Percentiles rank a stretch among this genome's conserved stretches.
Conservation (phyloP, 2,329 filamentous ascomycete species). For the Penicillium occitanis region DNA sequence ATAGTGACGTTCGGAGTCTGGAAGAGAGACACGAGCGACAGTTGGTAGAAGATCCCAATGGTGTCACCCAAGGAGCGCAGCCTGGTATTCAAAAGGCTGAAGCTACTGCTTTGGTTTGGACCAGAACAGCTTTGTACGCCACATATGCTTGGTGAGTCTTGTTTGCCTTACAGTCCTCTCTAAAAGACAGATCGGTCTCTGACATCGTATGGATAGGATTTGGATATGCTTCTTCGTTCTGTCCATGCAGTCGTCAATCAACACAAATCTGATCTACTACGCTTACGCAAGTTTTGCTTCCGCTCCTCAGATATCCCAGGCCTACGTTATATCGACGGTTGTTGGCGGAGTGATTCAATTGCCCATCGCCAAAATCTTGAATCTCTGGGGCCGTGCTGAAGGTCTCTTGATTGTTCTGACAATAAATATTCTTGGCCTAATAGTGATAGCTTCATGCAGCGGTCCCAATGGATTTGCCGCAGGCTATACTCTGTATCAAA, state of each 20-base stretch:
- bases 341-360: slow-evolving; percentile 60
- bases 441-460: slow-evolving; percentile 62
- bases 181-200: not conserved
- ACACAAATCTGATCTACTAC: slow-evolving; percentile 47
- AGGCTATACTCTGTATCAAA: slow-evolving; percentile 61
- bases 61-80: slow-evolving; percentile 29
- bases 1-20: slow-evolving; percentile 25
- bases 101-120: slow-evolving; percentile 44
- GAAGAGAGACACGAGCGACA: slow-evolving; percentile 32
- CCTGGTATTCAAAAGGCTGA: slow-evolving; percentile 44
- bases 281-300: slow-evolving; percentile 53
- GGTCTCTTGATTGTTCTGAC: slow-evolving; percentile 54
- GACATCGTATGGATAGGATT: slow-evolving; percentile 34
- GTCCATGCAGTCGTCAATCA: slow-evolving; percentile 44
- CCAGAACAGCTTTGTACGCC: slow-evolving; percentile 34
- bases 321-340: slow-evolving; percentile 56
- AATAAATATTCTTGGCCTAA: slow-evolving; percentile 51
- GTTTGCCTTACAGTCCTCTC: not conserved
- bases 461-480: slow-evolving; percentile 63
- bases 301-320: slow-evolving; percentile 54
- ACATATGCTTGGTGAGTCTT: slow-evolving; percentile 35
- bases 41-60: slow-evolving; percentile 25
- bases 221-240: slow-evolving; percentile 50
- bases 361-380: slow-evolving; percentile 61
- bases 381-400: slow-evolving; percentile 63